Base-by-base conservation (phyloP, 306 rosid genomes). In the Begonia peltatifolia region DNA sequence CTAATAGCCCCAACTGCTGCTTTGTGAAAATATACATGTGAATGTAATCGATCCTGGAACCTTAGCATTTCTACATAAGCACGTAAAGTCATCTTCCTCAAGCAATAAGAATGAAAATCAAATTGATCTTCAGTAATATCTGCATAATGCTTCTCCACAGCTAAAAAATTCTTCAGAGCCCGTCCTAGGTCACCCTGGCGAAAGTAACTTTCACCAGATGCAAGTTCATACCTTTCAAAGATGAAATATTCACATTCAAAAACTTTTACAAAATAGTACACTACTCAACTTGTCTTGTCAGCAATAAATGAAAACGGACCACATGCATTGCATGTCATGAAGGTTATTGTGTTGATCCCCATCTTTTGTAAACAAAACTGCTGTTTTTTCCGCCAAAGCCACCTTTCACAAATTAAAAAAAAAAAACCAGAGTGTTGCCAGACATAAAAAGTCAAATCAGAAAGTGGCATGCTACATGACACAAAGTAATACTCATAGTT, bases 311-410 rank as follows among this genome's bases (percentile, higher is more conserved):
- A 58, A 68, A 66, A 77, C 94, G 9, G 20, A 85, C 95, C 99
- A 92, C 96, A 92, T 92, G 96, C 99, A 92, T 78, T 92, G 99
- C 99, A 92, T 92, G 75, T 92, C 99, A 74, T 92, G 96, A 46
- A 92, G 94, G 68, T 92, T 92, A 75, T 81, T 92, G 74, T 92
- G 93, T 63, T 87, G 96, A 66, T 92, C 99, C 53, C 99, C 99
- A 9, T 92, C 99, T 76, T 92, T 92, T 9, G 99, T 92, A 78
- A 92, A 92, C 72, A 92, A 71, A 42, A 84, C 94, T 61, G 99
- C 99, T 68, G 94, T 92, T 81, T 79, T 87, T 67, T 87, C 99
- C 2, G 96, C 99, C 71, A 87, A 81, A 71, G 85, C 72, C 63
- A 92, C 87, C 99, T 92, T 62, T 50, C 56, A 58, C 42, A 22